Evolutionary conservation across 306 rosid genomes (phyloP), one percentile per base, ranked within the genome.

Genomic region (Dalbergia oliveri): DNA sequence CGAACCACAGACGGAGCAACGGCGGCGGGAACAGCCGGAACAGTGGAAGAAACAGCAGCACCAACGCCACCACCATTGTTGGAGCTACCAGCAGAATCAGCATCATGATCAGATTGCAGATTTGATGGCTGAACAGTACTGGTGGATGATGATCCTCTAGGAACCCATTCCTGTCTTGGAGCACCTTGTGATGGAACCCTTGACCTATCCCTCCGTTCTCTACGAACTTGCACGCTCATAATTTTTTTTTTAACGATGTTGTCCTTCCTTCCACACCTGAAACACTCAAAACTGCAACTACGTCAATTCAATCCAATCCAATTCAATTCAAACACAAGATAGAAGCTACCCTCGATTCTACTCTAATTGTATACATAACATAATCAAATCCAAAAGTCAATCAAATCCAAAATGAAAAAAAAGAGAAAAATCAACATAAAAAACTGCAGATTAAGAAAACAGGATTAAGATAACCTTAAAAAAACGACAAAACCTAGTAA

Each of bases 161-260:
- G 93, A 16, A 93, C 87, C 97, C 97, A 93, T 76, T 86, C 84
- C 18, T 83, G 93, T 9, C 90, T 89, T 78, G 85, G 54, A 70
- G 68, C 51, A 61, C 79, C 51, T 44, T 84, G 89, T 50, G 88
- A 56, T 11, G 88, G 84, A 45, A 58, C 49, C 84, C 88, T 87
- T 8, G 90, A 81, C 82, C 94, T 82, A 23, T 87, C 91, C 86
- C 92, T 89, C 9, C 92, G 79, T 68, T 85, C 97, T 74, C 72
- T 84, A 44, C 77, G 69, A 41, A 51, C 65, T 70, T 87, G 87
- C 45, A 61, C 78, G 79, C 89, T 89, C 97, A 91, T 93, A 12
- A 12, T 37, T 37, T 37, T 1, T 37, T 37, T 79, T 85, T 68
- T 62, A 5, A 41, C 49, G 26, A 80, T 63, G 35, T 66, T 60